Conservation (phyloP, 2,329 filamentous ascomycete genomes). For the Coccinonectria pachysandricola region DNA sequence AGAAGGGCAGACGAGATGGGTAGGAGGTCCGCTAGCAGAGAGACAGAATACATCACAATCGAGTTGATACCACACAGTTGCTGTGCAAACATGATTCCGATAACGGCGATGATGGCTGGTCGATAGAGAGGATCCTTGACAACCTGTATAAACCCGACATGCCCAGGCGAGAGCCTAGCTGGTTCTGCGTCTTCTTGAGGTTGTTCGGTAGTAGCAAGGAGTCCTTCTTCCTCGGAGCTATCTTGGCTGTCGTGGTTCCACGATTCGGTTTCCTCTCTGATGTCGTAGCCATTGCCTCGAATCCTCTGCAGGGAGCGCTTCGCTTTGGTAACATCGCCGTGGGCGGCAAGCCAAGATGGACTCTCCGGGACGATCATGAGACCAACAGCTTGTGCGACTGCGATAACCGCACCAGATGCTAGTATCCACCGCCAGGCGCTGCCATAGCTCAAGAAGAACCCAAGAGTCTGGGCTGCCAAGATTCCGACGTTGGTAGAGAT, state of each 20-base stretch:
- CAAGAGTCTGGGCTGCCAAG: slow-evolving; percentile 68
- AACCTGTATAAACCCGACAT: slow-evolving; percentile 55
- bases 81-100: slow-evolving; percentile 86
- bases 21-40: slow-evolving; percentile 70
- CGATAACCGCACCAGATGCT: slow-evolving; percentile 60
- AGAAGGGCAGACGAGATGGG: slow-evolving; percentile 72
- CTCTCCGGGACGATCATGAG: slow-evolving; percentile 77
- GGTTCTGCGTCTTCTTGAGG: slow-evolving; percentile 3
- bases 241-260: slow-evolving; percentile 41
- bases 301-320: slow-evolving; percentile 63
- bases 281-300: slow-evolving; percentile 56
- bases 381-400: slow-evolving; percentile 54
- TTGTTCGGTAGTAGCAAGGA: slow-evolving; percentile 38
- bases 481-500: slow-evolving; percentile 92
- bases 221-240: slow-evolving; percentile 57
- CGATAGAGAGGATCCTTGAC: slow-evolving; percentile 57
- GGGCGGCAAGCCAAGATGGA: slow-evolving; percentile 74
- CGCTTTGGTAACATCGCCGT: slow-evolving; percentile 49
- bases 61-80: slow-evolving; percentile 93
- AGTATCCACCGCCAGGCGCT: slow-evolving; percentile 78
- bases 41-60: slow-evolving; percentile 97
- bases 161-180: slow-evolving; percentile 15
- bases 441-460: slow-evolving; percentile 76
- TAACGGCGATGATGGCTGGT: slow-evolving; percentile 68
- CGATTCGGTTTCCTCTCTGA: slow-evolving; percentile 60